Evolutionary conservation across 257 asterid species (phyloP).

Genomic region (Penstemon barbatus): DNA sequence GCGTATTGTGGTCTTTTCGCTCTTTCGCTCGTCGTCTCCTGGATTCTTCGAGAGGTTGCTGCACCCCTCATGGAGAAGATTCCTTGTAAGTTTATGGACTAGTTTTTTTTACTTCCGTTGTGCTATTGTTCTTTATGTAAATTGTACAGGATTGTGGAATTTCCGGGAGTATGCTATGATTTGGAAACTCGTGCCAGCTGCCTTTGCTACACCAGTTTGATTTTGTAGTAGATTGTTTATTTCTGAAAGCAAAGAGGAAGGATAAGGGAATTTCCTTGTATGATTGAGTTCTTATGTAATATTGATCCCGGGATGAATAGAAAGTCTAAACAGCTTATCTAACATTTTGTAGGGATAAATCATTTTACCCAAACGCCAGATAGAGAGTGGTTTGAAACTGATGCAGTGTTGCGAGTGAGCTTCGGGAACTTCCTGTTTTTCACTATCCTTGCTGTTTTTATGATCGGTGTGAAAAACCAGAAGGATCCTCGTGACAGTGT

Average conservation of each 20-base stretch:
- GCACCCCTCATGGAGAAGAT: slow-evolving; percentile 86
- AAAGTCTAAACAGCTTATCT: slow-evolving; percentile 17
- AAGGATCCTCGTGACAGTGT: slow-evolving; percentile 85
- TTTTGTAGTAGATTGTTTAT: too few species aligned
- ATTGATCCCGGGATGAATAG: background rate
- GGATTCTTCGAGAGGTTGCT: slow-evolving; percentile 92
- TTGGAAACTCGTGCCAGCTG: background rate
- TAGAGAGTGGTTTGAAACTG: slow-evolving; percentile 95
- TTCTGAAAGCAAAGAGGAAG: background rate
- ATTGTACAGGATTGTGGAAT: background rate
- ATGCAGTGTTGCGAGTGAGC: slow-evolving; percentile 93
- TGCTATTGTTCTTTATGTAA: background rate
- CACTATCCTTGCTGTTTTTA: slow-evolving; percentile 72
- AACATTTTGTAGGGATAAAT: slow-evolving; percentile 71
- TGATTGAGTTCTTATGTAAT: background rate
- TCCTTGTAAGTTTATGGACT: slow-evolving; percentile 51
- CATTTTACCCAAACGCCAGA: slow-evolving; percentile 89
- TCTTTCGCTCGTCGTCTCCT: slow-evolving; percentile 71
- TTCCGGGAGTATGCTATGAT: background rate
- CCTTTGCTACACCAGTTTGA: too few species aligned
- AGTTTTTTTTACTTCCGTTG: background rate
- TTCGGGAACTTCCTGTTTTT: slow-evolving; percentile 91
- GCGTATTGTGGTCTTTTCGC: slow-evolving; percentile 88
- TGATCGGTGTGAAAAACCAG: slow-evolving; percentile 88
- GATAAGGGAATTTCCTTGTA: background rate